Conservation (phyloP, 2,329 filamentous ascomycete species). For the Colletotrichum chlorophyti region DNA sequence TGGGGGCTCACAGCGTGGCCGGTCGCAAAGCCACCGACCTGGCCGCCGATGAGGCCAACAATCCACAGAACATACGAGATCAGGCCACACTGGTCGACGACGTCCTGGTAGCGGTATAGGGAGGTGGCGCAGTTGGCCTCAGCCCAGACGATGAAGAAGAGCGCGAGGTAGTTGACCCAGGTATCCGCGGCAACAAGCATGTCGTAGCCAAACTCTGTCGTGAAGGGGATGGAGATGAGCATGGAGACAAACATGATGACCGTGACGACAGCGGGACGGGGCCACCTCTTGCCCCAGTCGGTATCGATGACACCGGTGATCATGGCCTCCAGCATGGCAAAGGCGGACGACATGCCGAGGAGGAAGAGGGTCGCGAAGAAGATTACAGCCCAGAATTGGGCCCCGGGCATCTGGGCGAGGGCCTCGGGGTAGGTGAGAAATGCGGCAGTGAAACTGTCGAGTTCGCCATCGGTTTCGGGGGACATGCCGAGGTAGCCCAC, state of each 20-base stretch:
- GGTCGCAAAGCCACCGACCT: constrained; percentile 53
- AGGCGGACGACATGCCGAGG: constrained; percentile 59
- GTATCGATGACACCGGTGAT: constrained; percentile 58
- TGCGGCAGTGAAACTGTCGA: constrained; percentile 60
- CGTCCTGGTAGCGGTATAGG: constrained; percentile 54
- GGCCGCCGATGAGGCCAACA: constrained; percentile 56
- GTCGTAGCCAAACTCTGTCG: constrained; percentile 60
- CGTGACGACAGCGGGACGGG: constrained; percentile 50
- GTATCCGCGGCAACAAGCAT: constrained; percentile 58
- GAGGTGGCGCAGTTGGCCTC: constrained; percentile 57
- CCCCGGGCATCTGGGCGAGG: constrained; percentile 59
- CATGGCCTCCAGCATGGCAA: constrained; percentile 58
- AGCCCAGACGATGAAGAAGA: constrained; percentile 59
- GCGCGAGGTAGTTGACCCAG: constrained; percentile 58
- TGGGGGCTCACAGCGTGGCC: constrained; percentile 48
- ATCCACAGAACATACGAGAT: constrained; percentile 46
- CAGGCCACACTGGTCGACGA: constrained; percentile 50
- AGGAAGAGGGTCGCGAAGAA: constrained; percentile 61
- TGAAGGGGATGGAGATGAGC: constrained; percentile 58
- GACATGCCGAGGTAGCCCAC: constrained; percentile 48
- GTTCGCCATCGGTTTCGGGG: constrained; percentile 38
- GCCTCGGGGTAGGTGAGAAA: constrained; percentile 61
- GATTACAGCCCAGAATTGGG: constrained; percentile 60
- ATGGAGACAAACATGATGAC: constrained; percentile 51
- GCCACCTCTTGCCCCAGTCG: constrained; percentile 44